Percentiles rank a stretch among this genome's conserved stretches.
Evolutionary conservation across 1,139 yeast species (phyloP).

Genomic region (Arxiozyma slooffiae): DNA sequence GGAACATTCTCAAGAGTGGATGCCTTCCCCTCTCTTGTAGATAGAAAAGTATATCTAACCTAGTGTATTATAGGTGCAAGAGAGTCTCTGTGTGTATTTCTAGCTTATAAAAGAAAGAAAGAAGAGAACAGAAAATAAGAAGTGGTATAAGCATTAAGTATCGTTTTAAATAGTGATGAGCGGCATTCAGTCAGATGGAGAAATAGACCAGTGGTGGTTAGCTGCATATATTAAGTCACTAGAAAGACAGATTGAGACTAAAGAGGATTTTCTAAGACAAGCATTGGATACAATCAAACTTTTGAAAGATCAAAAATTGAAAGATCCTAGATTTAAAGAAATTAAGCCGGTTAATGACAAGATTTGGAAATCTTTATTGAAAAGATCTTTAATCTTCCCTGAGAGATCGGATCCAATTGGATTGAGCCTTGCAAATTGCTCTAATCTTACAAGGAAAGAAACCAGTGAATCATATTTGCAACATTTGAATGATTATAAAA

Average conservation of each 20-base stretch:
- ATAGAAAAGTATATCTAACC: too few relatives aligned
- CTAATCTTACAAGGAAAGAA: constrained; percentile 11
- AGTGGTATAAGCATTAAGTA: too few relatives aligned
- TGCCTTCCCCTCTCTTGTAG: too few relatives aligned
- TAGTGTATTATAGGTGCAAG: too few relatives aligned
- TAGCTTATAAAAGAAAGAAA: too few relatives aligned
- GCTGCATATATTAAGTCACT: constrained; percentile 17
- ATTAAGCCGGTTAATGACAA: background rate
- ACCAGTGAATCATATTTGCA: constrained; percentile 10
- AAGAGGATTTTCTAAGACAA: constrained; percentile 21
- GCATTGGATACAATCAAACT: constrained; percentile 15
- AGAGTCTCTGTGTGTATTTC: too few relatives aligned
- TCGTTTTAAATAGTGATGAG: background rate
- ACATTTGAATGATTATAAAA: constrained; percentile 8
- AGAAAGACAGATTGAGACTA: constrained; percentile 23
- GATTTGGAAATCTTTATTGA: constrained; percentile 18
- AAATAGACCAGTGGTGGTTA: constrained; percentile 1
- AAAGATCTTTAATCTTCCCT: constrained; percentile 22
- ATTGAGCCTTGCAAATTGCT: constrained; percentile 15
- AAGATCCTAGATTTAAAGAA: constrained; percentile 1
- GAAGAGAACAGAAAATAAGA: too few relatives aligned
- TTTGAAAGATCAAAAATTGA: constrained; percentile 6
- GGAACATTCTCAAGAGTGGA: too few relatives aligned
- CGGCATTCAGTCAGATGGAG: background rate
- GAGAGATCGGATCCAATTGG: constrained; percentile 30